Evolutionary conservation across 2,329 filamentous ascomycete species (phyloP).

Genomic region (Tolypocladium tundrense): DNA sequence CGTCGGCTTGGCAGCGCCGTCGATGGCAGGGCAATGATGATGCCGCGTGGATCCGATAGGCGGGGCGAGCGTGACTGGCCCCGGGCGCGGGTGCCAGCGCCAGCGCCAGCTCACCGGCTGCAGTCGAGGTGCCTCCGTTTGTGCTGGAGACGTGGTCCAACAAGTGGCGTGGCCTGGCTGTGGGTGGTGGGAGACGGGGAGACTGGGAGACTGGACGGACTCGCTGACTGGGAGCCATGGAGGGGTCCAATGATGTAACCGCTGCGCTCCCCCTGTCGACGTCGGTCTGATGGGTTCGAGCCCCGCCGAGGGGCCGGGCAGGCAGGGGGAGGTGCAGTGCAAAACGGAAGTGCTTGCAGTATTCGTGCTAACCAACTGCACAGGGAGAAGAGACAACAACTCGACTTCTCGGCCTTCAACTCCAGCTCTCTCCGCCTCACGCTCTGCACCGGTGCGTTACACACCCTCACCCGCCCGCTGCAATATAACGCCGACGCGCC

Average conservation of each 20-base stretch:
- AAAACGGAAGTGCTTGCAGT: not conserved
- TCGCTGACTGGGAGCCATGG: not conserved
- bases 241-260: slow-evolving; percentile 4
- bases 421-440: no score
- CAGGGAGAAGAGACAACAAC: not conserved
- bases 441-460: not conserved
- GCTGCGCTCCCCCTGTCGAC: not conserved
- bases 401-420: not conserved
- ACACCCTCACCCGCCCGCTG: not conserved
- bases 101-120: not conserved
- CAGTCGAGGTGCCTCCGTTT: not conserved
- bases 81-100: not conserved
- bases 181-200: no score
- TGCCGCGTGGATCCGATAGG: not conserved
- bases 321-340: no score
- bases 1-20: not conserved
- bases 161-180: no score
- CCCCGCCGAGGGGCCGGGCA: not conserved
- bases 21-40: not conserved
- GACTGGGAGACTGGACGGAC: not conserved
- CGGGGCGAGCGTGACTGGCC: not conserved
- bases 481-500: not conserved
- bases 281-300: not conserved
- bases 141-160: no score
- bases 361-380: not conserved